phyloP scores from a whole-genome alignment of 2,329 filamentous ascomycete species.

The Diaporthe humulicola region DNA sequence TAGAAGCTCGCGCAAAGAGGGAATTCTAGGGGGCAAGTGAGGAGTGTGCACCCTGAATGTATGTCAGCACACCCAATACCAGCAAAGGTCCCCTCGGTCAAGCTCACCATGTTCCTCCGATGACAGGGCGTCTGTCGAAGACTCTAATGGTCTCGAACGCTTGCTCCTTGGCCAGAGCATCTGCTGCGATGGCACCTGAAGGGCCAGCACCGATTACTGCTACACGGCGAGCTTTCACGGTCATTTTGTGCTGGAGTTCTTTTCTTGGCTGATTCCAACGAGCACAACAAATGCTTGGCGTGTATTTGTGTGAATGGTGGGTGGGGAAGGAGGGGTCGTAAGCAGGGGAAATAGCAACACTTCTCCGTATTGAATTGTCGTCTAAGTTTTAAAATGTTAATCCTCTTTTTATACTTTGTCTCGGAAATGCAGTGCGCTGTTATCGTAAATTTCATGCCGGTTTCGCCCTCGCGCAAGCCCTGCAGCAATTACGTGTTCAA shows the following conservation, averaged over 20 bases:
- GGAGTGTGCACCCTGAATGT: slow-evolving; percentile 49
- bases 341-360: background rate
- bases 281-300: background rate
- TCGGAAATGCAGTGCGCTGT: background rate
- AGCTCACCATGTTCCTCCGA: slow-evolving; percentile 72
- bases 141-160: slow-evolving; percentile 70
- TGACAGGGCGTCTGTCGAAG: slow-evolving; percentile 71
- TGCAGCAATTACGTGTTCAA: slow-evolving; percentile 25
- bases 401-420: background rate
- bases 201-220: slow-evolving; percentile 74
- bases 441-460: slow-evolving; percentile 7
- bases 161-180: slow-evolving; percentile 71
- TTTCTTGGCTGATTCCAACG: background rate
- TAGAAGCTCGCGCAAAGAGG: slow-evolving; percentile 51
- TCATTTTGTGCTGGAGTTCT: background rate
- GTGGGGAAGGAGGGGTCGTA: too few relatives aligned
- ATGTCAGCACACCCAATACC: background rate
- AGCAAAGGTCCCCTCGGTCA: background rate
- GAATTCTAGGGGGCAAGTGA: slow-evolving; percentile 49
- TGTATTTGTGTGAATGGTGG: background rate
- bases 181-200: slow-evolving; percentile 70
- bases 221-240: slow-evolving; percentile 50
- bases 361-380: background rate
- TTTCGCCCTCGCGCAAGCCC: slow-evolving; percentile 21
- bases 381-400: background rate